These are phyloP conservation scores for Dactylonectria estremocensis DNA, from an alignment of 2,329 filamentous ascomycete genomes.

Conservation along the genomic window DNA sequence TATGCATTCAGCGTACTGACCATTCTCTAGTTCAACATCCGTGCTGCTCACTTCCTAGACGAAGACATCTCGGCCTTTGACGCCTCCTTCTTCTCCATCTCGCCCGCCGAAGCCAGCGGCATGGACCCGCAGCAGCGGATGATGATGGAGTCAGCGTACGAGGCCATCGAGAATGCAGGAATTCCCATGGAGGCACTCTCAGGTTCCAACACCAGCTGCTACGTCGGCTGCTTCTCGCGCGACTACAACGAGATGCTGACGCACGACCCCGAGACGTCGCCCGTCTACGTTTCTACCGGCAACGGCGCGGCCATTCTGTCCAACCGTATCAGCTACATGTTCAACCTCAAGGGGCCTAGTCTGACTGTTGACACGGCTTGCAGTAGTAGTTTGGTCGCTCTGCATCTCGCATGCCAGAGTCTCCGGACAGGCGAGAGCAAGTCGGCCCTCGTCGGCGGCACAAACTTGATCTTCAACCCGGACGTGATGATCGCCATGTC, in stretches of 20 bases:
- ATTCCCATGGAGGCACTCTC: conserved; percentile 34
- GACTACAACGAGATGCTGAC: conserved; percentile 28
- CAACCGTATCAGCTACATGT: conserved; percentile 26
- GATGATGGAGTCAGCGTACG: conserved; percentile 35
- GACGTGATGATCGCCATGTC: conserved; percentile 42
- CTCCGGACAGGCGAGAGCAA: conserved; percentile 34
- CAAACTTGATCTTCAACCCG: conserved; percentile 43
- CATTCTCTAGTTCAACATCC: conserved; percentile 10
- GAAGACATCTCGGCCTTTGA: conserved; percentile 28
- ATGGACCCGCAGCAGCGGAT: conserved; percentile 44
- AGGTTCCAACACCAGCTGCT: conserved; percentile 22
- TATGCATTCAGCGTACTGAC: background rate
- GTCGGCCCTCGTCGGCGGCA: conserved; percentile 44
- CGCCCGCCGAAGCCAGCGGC: conserved; percentile 37
- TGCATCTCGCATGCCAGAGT: conserved; percentile 34
- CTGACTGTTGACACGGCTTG: conserved; percentile 21
- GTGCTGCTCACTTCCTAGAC: conserved; percentile 19
- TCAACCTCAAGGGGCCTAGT: conserved; percentile 21
- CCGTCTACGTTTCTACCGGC: conserved; percentile 11
- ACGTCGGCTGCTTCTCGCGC: conserved; percentile 26
- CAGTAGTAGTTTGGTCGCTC: conserved; percentile 21
- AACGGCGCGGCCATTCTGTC: conserved; percentile 26
- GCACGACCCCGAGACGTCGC: conserved; percentile 15
- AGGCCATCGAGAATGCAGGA: conserved; percentile 48
- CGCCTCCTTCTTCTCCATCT: conserved; percentile 43